Conservation (phyloP, 306 rosid species). For the apple (Malus domestica) region ASM211411v1 NC_041803.1:50898501-50899000, state of each 20-base stretch:
- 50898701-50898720: slow-evolving; percentile 60
- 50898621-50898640: background rate
- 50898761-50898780: slow-evolving; percentile 40
- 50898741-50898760: slow-evolving; percentile 56
- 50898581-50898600: slow-evolving; percentile 7
- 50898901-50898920: no score
- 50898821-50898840: slow-evolving; percentile 51
- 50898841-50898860: slow-evolving; percentile 62
- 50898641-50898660: slow-evolving; percentile 46
- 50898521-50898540: slow-evolving; percentile 36
- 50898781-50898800: slow-evolving; percentile 49
- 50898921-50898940: background rate
- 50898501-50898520: slow-evolving; percentile 42
- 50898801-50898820: slow-evolving; percentile 54
- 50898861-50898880: background rate
- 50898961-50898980: background rate
- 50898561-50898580: slow-evolving; percentile 31
- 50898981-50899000: background rate
- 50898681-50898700: slow-evolving; percentile 36
- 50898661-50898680: slow-evolving; percentile 58
- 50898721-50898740: slow-evolving; percentile 52
- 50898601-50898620: slow-evolving; percentile 14
- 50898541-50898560: slow-evolving; percentile 33
- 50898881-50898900: no score
- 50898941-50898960: background rate